Evolutionary conservation across 306 rosid species (phyloP).

Genomic region (Amphicarpaea edgeworthii): DNA sequence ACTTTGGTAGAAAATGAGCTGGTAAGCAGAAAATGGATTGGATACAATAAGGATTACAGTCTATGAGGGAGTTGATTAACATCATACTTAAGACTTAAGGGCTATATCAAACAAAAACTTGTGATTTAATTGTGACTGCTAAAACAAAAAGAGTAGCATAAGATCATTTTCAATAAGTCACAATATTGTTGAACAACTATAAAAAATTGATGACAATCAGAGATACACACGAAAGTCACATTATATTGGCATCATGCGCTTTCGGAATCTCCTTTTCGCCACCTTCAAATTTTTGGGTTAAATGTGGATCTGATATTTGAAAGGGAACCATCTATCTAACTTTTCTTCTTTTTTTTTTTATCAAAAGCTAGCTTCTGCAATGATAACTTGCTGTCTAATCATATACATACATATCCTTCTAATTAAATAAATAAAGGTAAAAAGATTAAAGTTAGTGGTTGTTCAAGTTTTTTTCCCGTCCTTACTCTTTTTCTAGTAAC

Average conservation of each 20-base stretch:
- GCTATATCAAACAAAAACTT: not conserved
- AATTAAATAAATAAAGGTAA: conserved; percentile 35
- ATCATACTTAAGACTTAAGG: not conserved
- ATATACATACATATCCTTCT: conserved; percentile 33
- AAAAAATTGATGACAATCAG: not conserved
- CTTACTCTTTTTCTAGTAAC: not conserved
- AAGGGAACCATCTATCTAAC: conserved; percentile 33
- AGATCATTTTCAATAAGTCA: not conserved
- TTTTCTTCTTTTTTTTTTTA: conserved; percentile 21
- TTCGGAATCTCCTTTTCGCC: conserved; percentile 22
- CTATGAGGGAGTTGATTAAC: not conserved
- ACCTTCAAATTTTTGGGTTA: not conserved
- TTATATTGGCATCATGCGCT: conserved; percentile 22
- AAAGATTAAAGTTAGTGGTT: conserved; percentile 27
- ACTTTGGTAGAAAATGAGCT: not conserved
- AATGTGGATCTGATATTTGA: conserved; percentile 25
- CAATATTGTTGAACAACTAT: not conserved
- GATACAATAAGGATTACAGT: not conserved
- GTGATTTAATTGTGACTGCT: no score
- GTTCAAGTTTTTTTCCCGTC: not conserved
- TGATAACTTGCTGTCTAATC: conserved; percentile 38
- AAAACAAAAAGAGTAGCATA: no score
- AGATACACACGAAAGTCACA: conserved; percentile 6
- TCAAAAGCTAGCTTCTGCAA: conserved; percentile 24
- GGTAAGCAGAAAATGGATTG: conserved; percentile 1